Evolutionary conservation across 176 grass and related monocot species (phyloP).

Genomic region (Hsuehochloa calcarea): DNA sequence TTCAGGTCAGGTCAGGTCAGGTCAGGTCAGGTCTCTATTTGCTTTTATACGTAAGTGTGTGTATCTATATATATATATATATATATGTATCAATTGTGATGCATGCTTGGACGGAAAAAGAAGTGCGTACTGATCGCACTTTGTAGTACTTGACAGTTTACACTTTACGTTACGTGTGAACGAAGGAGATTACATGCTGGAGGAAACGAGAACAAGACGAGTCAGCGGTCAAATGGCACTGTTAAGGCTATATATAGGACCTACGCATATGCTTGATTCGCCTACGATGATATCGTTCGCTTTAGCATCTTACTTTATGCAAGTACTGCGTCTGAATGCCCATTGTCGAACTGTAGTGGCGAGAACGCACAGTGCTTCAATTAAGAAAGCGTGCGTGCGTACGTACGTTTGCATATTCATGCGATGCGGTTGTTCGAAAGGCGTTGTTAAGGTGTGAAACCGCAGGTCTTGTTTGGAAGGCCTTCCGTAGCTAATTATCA

Average conservation of each 20-base stretch:
- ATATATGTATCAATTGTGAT: no score
- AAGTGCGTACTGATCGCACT: neutral
- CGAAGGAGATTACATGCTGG: neutral
- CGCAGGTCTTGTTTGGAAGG: neutral
- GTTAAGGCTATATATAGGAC: neutral
- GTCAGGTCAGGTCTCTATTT: no score
- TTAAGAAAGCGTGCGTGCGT: neutral
- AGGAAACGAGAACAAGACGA: neutral
- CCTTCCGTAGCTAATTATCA: neutral
- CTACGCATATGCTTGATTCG: neutral
- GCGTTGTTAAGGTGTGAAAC: slow-evolving; percentile 22
- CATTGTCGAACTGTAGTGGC: neutral
- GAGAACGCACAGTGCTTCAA: neutral
- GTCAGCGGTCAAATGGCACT: neutral
- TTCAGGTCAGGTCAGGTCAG: no score
- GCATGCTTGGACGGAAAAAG: neutral
- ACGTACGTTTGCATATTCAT: neutral
- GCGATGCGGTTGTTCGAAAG: neutral
- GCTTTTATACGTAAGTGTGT: no score
- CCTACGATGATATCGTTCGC: neutral
- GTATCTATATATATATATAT: no score
- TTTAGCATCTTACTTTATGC: slow-evolving; percentile 11
- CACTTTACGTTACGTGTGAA: neutral
- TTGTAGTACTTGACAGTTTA: neutral
- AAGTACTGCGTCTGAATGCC: neutral